Evolutionary conservation across 169 alveolate species (phyloP).

Genomic region (Cryptosporidium sp.): DNA sequence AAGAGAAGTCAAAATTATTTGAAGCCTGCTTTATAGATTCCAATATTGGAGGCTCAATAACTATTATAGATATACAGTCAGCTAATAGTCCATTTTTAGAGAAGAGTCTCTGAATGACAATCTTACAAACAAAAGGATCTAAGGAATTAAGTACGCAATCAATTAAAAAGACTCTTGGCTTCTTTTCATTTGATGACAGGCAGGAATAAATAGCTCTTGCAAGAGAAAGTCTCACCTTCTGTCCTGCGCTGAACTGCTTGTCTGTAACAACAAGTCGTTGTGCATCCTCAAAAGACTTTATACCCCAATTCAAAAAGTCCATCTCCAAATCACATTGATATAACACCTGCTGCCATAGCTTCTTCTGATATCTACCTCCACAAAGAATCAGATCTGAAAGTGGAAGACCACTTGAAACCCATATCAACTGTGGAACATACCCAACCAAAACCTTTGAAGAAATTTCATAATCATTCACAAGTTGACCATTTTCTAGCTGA

Average conservation of each 20-base stretch:
- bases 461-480: background rate
- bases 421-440: slow-evolving; percentile 39
- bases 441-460: background rate
- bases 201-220: slow-evolving; percentile 62
- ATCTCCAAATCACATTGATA: slow-evolving; percentile 48
- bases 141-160: slow-evolving; percentile 50
- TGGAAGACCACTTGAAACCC: slow-evolving; percentile 52
- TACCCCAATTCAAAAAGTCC: slow-evolving; percentile 63
- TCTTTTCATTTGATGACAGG: background rate
- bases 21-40: slow-evolving; percentile 17
- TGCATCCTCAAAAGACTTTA: slow-evolving; percentile 36
- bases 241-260: slow-evolving; percentile 65
- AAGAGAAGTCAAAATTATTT: background rate
- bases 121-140: slow-evolving; percentile 66
- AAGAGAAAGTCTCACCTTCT: slow-evolving; percentile 48
- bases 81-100: slow-evolving; percentile 19
- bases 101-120: slow-evolving; percentile 35
- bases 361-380: slow-evolving; percentile 10
- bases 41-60: slow-evolving; percentile 59
- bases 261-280: slow-evolving; percentile 29
- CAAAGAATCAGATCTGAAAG: slow-evolving; percentile 43
- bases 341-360: slow-evolving; percentile 32
- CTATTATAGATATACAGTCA: slow-evolving; percentile 18
- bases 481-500: background rate
- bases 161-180: slow-evolving; percentile 23